A percentile compares a stretch with the other conserved stretches of the same genome.
Conservation (phyloP, 495 filamentous ascomycete genomes). For the Neurospora sp. region DNA sequence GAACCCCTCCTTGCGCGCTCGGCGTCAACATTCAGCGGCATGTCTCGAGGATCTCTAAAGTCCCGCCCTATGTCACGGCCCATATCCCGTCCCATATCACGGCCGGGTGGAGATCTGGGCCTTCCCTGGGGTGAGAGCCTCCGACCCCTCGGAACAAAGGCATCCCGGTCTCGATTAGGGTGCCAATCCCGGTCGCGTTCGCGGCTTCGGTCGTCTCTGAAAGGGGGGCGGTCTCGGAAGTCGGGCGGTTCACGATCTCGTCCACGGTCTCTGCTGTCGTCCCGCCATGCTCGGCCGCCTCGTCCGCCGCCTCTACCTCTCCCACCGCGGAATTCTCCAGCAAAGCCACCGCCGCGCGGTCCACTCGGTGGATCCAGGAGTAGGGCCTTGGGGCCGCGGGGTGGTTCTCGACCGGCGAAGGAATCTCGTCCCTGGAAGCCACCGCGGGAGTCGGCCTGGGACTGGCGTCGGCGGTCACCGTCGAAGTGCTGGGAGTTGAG, state of each 20-base stretch:
- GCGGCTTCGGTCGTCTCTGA: conserved; percentile 38
- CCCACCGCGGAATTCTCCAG: conserved; percentile 36
- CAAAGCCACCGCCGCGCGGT: conserved; percentile 38
- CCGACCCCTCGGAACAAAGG: conserved; percentile 29
- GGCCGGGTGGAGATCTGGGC: conserved; percentile 28
- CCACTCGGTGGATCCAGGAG: conserved; percentile 52
- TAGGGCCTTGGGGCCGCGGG: conserved; percentile 60
- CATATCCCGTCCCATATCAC: conserved; percentile 27
- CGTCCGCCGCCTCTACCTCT: conserved; percentile 27
- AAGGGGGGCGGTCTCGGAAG: conserved; percentile 38
- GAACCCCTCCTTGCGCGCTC: conserved; percentile 43
- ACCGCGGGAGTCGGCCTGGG: conserved; percentile 39
- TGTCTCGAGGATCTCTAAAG: conserved; percentile 25
- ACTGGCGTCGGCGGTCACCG: conserved; percentile 36
- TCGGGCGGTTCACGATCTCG: conserved; percentile 46
- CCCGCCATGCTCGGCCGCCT: conserved; percentile 38
- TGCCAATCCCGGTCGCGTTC: conserved; percentile 33
- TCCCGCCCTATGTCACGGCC: conserved; percentile 11
- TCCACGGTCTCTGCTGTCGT: conserved; percentile 54
- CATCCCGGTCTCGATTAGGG: conserved; percentile 26
- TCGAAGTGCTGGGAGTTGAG: conserved; percentile 35
- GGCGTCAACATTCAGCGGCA: conserved; percentile 35
- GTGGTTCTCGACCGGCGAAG: conserved; percentile 40
- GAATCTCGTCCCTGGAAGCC: conserved; percentile 21
- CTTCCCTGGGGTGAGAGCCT: conserved; percentile 37